These are phyloP conservation scores for Exophiala sp. DNA, from an alignment of 2,329 filamentous ascomycete species.

Conservation along the genomic window DNA sequence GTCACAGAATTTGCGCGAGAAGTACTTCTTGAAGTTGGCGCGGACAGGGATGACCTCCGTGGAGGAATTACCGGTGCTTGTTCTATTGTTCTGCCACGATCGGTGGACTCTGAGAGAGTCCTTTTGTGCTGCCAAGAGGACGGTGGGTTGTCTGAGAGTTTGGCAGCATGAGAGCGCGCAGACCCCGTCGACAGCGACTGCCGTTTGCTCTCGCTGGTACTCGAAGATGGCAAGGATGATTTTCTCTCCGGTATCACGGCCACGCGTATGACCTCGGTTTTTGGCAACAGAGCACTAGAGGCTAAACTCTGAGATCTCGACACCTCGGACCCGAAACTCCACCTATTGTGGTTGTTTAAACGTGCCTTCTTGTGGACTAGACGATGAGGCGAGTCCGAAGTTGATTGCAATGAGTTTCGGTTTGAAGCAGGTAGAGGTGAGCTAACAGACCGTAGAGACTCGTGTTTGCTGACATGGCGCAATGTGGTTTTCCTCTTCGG, in stretches of 20 bases:
- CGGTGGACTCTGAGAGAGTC: constrained; percentile 40
- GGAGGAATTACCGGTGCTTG: constrained; percentile 37
- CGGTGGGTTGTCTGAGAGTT: constrained; percentile 36
- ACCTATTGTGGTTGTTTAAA: constrained; percentile 47
- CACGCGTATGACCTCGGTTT: constrained; percentile 44
- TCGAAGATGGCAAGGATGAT: constrained; percentile 43
- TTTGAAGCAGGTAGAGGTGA: constrained; percentile 44
- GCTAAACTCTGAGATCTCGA: constrained; percentile 36
- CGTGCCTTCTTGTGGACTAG: constrained; percentile 50
- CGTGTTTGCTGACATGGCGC: constrained; percentile 53
- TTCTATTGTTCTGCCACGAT: constrained; percentile 31
- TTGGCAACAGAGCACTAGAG: constrained; percentile 31
- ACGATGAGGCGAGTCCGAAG: constrained; percentile 45
- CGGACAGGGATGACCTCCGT: constrained; percentile 45
- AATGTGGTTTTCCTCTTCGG: constrained; percentile 45
- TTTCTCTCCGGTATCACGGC: constrained; percentile 47
- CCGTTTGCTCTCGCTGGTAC: constrained; percentile 33
- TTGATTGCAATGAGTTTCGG: constrained; percentile 39
- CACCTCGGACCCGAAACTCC: constrained; percentile 42
- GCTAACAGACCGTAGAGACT: constrained; percentile 48
- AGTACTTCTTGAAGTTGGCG: constrained; percentile 44
- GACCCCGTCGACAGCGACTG: constrained; percentile 41
- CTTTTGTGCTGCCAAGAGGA: constrained; percentile 35
- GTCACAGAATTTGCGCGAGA: constrained; percentile 45
- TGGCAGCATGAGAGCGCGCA: constrained; percentile 33